These are phyloP conservation scores for Kurtzmaniella cleridarum DNA, from an alignment of 805 yeast species.

Conservation along the genomic window DNA sequence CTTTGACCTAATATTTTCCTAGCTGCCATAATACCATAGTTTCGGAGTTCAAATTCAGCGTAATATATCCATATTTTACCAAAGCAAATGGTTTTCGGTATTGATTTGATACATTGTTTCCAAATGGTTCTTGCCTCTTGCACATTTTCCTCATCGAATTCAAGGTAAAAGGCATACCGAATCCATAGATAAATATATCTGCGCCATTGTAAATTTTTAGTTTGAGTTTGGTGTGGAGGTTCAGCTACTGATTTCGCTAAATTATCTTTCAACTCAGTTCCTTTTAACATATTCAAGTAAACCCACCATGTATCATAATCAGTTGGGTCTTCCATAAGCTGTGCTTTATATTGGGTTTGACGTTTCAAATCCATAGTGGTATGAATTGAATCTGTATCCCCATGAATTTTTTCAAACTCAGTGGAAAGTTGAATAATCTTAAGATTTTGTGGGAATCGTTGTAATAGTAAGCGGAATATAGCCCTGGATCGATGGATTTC, in stretches of 20 bases:
- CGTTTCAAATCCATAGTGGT: conserved; percentile 49
- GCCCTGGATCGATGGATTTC: conserved; percentile 62
- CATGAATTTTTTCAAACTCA: conserved; percentile 62
- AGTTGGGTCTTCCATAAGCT: conserved; percentile 38
- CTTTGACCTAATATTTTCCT: conserved; percentile 69
- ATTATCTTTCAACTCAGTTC: conserved; percentile 16
- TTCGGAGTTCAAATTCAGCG: conserved; percentile 71
- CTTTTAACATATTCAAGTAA: conserved; percentile 46
- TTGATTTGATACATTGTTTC: conserved; percentile 38
- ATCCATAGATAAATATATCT: conserved; percentile 70
- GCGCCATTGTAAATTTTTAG: conserved; percentile 49
- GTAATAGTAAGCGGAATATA: conserved; percentile 48
- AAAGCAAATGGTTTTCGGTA: conserved; percentile 60
- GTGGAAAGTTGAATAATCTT: conserved; percentile 36
- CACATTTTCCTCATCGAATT: conserved; percentile 38
- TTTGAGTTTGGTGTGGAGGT: conserved; percentile 40
- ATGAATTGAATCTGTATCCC: conserved; percentile 50
- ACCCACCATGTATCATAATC: conserved; percentile 86
- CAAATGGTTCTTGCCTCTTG: conserved; percentile 48
- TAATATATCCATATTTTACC: conserved; percentile 68
- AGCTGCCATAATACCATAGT: conserved; percentile 37
- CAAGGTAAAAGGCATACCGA: conserved; percentile 57
- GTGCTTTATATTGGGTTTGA: conserved; percentile 47
- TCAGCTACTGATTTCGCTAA: conserved; percentile 35
- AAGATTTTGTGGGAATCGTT: conserved; percentile 18